Percentiles rank a stretch among this genome's conserved stretches.
Evolutionary conservation across 805 yeast genomes (phyloP).

Genomic region (Nakazawaea ernobii): DNA sequence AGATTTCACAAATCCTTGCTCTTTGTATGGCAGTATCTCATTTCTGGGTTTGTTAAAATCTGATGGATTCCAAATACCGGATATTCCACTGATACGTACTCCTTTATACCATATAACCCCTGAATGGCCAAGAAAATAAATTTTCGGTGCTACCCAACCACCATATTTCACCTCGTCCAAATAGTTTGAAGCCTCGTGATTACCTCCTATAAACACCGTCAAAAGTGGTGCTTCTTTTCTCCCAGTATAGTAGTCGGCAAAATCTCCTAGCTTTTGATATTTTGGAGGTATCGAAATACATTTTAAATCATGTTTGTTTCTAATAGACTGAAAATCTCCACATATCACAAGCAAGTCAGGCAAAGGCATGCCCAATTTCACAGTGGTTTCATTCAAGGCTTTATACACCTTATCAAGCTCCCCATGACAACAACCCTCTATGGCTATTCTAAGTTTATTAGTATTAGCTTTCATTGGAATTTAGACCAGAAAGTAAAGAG

Average conservation of each 20-base stretch:
- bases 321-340: slow-evolving; percentile 87
- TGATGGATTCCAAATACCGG: slow-evolving; percentile 70
- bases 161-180: slow-evolving; percentile 70
- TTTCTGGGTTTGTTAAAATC: slow-evolving; percentile 38
- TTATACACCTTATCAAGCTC: slow-evolving; percentile 56
- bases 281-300: slow-evolving; percentile 78
- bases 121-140: slow-evolving; percentile 77
- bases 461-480: no score
- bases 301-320: slow-evolving; percentile 57
- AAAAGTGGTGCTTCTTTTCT: slow-evolving; percentile 58
- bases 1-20: slow-evolving; percentile 39
- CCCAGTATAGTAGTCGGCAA: slow-evolving; percentile 65
- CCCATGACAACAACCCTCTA: slow-evolving; percentile 92
- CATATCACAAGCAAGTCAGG: slow-evolving; percentile 69
- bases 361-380: slow-evolving; percentile 20
- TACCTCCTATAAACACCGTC: slow-evolving; percentile 89
- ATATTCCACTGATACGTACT: slow-evolving; percentile 68
- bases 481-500: no score
- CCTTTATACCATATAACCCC: slow-evolving; percentile 75
- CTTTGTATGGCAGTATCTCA: slow-evolving; percentile 44
- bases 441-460: slow-evolving; percentile 39
- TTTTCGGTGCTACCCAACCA: slow-evolving; percentile 89
- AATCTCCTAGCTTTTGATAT: slow-evolving; percentile 73
- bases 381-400: slow-evolving; percentile 13
- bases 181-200: slow-evolving; percentile 86